Base-by-base conservation (phyloP, 176 grass and related monocot species). In the Oryza meridionalis region DNA sequence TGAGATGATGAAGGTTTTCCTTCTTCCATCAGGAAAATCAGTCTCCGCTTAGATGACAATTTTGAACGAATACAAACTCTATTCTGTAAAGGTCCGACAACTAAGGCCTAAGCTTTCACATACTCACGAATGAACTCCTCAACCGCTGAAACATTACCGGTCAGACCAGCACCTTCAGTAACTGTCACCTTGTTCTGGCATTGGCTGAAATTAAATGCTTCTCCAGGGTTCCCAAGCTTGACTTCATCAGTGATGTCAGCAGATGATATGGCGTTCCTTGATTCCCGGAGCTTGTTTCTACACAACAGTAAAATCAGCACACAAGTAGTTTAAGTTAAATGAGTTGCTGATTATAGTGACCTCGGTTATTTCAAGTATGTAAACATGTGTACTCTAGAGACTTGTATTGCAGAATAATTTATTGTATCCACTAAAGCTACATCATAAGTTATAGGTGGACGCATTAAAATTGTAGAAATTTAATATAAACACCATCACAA, bases 281-380 rank as follows among this genome's bases (percentile, higher is more conserved):
- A 98, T 81, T 86, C 77, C 29, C 91, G 89, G 29, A 98, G 88
- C 47, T 98, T 95, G 93, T 98, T 94, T 19, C 96, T 95, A 77
- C 66, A 88, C 72, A 61, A 84, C 25, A 29, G 35, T 9, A 65
- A 82, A 49, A 74, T 25, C 47, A 59, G 7, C 9, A 17, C 22
- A 70, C 22, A 64, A 5, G 17, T 49, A 16, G 65, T 3, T 77
- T 33, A 45, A 44, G 25, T 73, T 72, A 53, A 82, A 45, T 19
- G 1, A 69, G 77, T 35, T 72, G 64, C 37, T 50, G 49, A 1
- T 2, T 11, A 11, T 11, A 11, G 9, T 15, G 29, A 2, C 37
- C 14, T 38, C 9, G 26, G 13, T 53, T 76, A 67, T 85, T 80
- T 69, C 24, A 72, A 13, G 37, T 40, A 53, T 46, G 77, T 51